These are phyloP conservation scores for Cyclotella kingstonii DNA, from an alignment of 108 stramenopile species.

Conservation along the genomic window DNA sequence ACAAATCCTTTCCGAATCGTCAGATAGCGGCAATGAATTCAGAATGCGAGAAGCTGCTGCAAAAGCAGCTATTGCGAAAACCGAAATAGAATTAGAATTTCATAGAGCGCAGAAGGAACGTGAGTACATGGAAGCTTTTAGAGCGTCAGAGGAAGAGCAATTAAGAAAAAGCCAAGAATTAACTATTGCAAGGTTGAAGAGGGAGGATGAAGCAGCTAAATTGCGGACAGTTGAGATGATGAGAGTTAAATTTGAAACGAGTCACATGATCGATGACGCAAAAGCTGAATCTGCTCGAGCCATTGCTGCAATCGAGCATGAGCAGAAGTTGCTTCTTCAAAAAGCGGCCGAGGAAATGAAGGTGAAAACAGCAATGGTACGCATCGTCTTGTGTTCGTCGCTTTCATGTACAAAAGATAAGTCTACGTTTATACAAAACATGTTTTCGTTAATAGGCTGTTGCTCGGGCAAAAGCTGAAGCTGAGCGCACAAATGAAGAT, in stretches of 20 bases:
- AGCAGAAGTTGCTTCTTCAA: slow-evolving; percentile 30
- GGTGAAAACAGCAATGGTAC: slow-evolving; percentile 34
- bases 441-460: slow-evolving; percentile 36
- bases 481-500: slow-evolving; percentile 82
- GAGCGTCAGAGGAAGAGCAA: slow-evolving; percentile 37
- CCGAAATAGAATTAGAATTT: slow-evolving; percentile 50
- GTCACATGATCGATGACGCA: slow-evolving; percentile 35
- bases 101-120: slow-evolving; percentile 46
- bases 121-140: slow-evolving; percentile 39
- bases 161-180: slow-evolving; percentile 37
- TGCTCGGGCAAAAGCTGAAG: slow-evolving; percentile 61
- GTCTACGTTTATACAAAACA: too few relatives aligned
- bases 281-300: slow-evolving; percentile 37
- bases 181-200: slow-evolving; percentile 37
- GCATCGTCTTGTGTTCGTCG: neutral
- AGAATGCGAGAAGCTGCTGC: slow-evolving; percentile 48
- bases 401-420: too few relatives aligned
- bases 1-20: slow-evolving; percentile 29
- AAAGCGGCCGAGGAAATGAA: slow-evolving; percentile 44
- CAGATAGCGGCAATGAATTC: slow-evolving; percentile 43
- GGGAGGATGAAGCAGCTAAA: slow-evolving; percentile 52
- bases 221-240: slow-evolving; percentile 29
- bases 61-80: slow-evolving; percentile 39
- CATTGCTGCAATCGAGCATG: slow-evolving; percentile 25
- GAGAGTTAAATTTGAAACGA: slow-evolving; percentile 52